Base-by-base conservation (phyloP, 805 yeast genomes). In the Wickerhamiella brachini region DNA sequence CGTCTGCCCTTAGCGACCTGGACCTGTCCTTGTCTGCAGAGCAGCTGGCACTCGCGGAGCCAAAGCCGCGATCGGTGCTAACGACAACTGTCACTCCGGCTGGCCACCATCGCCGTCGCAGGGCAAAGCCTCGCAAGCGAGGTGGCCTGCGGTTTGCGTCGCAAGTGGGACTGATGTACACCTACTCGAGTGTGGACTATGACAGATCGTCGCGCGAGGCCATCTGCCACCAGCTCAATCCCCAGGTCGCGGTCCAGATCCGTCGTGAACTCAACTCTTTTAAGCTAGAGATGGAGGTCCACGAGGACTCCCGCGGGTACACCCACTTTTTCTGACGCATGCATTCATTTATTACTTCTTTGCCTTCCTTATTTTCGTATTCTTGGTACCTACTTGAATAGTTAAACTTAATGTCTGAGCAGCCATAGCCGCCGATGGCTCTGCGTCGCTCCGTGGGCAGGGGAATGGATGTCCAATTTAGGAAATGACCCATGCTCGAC, bases 191-290 rank as follows among this genome's bases (percentile, higher is more conserved):
- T 38, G 80, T 77, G 18, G 96, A 85, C 57, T 90, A 90, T 65
- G 97, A 90, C 65, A 79, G 98, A 60, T 87, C 81, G 56, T 96
- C 97, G 0, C 97, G 88, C 55, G 72, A 81, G 26, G 95, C 95
- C 2, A 88, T 97, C 1, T 90, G 97, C 68, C 87, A 89, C 66
- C 87, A 83, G 62, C 72, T 88, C 64, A 88, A 95, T 1, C 95
- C 97, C 5, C 72, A 75, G 52, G 68, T 88, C 62, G 96, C 97
- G 0, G 88, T 85, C 65, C 79, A 78, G 66, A 87, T 90, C 59
- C 83, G 81, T 67, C 84, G 82, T 39, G 97, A 90, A 66, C 71
- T 90, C 63, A 89, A 93, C 66, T 75, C 72, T 49, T 68, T 88
- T 62, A 89, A 87, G 68, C 70, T 80, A 21, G 78, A 76, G 54